Evolutionary conservation across 768 basidiomycete genomes (phyloP), one percentile per base, ranked within the genome.

Genomic region (Rhizopogon rudus): DNA sequence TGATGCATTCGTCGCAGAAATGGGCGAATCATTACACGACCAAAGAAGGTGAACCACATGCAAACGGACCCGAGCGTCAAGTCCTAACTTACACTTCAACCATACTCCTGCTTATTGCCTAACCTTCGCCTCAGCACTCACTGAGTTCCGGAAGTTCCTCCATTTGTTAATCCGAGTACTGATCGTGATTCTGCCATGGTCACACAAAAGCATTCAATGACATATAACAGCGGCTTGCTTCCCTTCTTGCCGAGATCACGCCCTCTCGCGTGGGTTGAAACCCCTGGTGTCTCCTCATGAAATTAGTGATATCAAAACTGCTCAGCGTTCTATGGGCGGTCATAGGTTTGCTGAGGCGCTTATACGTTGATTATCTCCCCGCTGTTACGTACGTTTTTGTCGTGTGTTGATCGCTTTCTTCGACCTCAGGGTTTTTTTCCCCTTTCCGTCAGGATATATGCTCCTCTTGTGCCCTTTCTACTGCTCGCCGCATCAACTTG

Each of bases 21-120:
- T 62, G 51, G 67, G 74, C 88, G 0, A 81, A 88, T 40, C 81
- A 88, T 1, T 92, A 91, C 61, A 75, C 82, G 4, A 86, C 41
- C 80, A 87, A 5, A 73, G 88, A 91, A 66, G 87, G 88, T 12
- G 74, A 76, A 63, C 63, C 63, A 28, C 77, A 76, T 17, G 44
- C 76, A 2, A 72, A 77, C 52, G 80, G 81, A 14, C 67, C 85
- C 12, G 89, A 91, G 62, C 76, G 73, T 2, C 87, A 86, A 69
- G 80, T 84, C 9, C 85, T 91, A 64, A 71, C 71, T 3, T 88
- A 90, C 60, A 87, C 88, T n/a, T 83, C 86, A 2, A 77, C 85
- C n/a, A n/a, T n/a, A n/a, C 4, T 82, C 89, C 63, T 81, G 89
- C 3, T 79, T 91, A 8, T 71, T 91, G 6, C 89, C 88, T 5